Evolutionary conservation across 83 land plant species (phyloP), one percentile per base, ranked within the genome.

Genomic region (Picea abies): DNA sequence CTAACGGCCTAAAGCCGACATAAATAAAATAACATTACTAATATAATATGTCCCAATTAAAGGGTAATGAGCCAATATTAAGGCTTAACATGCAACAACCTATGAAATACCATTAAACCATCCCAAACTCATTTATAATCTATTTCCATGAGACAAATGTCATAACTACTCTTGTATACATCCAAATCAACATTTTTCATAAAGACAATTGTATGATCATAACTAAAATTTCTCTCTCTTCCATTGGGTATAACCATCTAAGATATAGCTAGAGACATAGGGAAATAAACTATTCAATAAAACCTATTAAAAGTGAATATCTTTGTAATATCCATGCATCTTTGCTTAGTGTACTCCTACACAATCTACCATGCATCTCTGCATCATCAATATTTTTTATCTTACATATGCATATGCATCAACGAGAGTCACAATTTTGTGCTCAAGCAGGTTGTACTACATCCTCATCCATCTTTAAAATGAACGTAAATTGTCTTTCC

Each of bases 371-470:
- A 72, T 29, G 29, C 29, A 29, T 29, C 52, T 41, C 12, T 41
- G 56, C 76, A 72, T 52, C 76, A 52, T 72, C 0, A 23, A 52
- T 72, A n/a, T 72, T 41, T 72, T 72, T n/a, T 22, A 41, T 9
- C 76, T 72, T 37, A 72, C 76, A n/a, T 72, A 72, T 41, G 76
- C 76, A 41, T 72, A 72, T 72, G 76, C 76, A 20, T 72, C 76
- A 72, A 41, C 56, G 6, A 20, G 56, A 19, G 2, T 41, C 76
- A 72, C 41, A 19, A 52, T 52, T 19, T 70, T 72, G 23, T 72
- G 76, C 8, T 35, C 52, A 19, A 72, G 98, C 99, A 95, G 79
- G 80, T 97, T 41, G 44, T 41, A 4, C 5, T 41, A 41, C 29
- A 29, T 1, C 29, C 29, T 29, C 29, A 29, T 29, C 29, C 29